Conservation (phyloP, 805 yeast genomes). For the Saccharomycopsis olivae region DNA sequence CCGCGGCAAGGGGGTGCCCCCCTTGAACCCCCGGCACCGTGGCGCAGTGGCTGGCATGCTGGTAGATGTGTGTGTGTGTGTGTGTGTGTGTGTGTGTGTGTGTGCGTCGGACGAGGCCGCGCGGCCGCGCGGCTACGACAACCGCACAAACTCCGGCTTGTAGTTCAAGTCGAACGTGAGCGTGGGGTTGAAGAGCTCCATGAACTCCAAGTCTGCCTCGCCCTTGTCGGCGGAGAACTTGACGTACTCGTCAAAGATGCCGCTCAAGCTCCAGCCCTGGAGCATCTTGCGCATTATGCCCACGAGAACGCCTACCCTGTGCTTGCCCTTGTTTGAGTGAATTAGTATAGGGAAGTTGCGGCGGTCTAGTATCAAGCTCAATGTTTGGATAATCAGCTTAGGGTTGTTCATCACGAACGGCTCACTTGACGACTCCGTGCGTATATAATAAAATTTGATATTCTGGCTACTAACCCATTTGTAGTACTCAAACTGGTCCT, state of each 20-base stretch:
- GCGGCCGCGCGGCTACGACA: too few species aligned
- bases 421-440: slow-evolving; percentile 66
- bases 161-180: slow-evolving; percentile 36
- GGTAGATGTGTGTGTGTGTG: too few species aligned
- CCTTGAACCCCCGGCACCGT: too few species aligned
- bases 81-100: too few species aligned
- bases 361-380: slow-evolving; percentile 45
- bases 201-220: slow-evolving; percentile 82
- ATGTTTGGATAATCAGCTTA: slow-evolving; percentile 41
- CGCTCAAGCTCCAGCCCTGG: slow-evolving; percentile 91
- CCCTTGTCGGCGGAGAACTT: slow-evolving; percentile 91
- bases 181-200: slow-evolving; percentile 69
- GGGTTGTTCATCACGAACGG: slow-evolving; percentile 55
- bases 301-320: slow-evolving; percentile 87
- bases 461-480: slow-evolving; percentile 47
- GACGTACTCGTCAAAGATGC: slow-evolving; percentile 88
- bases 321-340: slow-evolving; percentile 97
- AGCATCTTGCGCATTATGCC: slow-evolving; percentile 77
- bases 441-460: slow-evolving; percentile 47
- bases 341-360: slow-evolving; percentile 79
- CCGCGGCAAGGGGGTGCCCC: too few species aligned
- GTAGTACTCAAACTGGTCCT: slow-evolving; percentile 50
- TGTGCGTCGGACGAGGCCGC: too few species aligned
- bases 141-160: slow-evolving; percentile 54
- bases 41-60: too few species aligned